Evolutionary conservation across 2,329 filamentous ascomycete genomes (phyloP), one percentile per base, ranked within the genome.

Genomic region (Alternaria arbusti): DNA sequence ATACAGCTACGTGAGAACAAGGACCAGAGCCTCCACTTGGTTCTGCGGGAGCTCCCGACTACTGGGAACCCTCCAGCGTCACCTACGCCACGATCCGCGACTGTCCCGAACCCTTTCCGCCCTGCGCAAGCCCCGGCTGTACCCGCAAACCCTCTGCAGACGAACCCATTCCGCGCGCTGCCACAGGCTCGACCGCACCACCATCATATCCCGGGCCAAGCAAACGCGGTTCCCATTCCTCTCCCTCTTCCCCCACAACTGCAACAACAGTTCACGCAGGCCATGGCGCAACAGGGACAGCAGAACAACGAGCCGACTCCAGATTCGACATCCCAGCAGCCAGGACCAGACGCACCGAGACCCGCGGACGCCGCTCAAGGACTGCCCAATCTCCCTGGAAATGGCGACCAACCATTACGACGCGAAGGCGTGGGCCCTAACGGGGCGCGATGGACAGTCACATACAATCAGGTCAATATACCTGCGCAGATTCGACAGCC

Each of bases 361-460:
- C 54, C 65, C 10, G 59, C 47, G 28, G 64, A 65, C 6, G 63
- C 46, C 15, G 58, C 59, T 3, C 68, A 64, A 9, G 59, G 59
- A 17, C 59, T 59, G 10, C 64, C 40, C 12, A 57, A 62, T n/a
- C 57, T 75, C 40, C 66, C 68, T 57, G 32, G 70, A 60, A 72
- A 73, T 61, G 56, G 72, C 26, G 80, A 79, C 9, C 80, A 82
- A 22, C 84, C 82, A 10, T 80, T 86, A 20, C 81, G 84, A 9
- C 83, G 84, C 30, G 85, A 87, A 71, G 81, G 82, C 9, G 70
- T 84, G 30, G 83, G 83, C 0, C 83, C 85, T 10, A 84, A 87
- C 66, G 86, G 86, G 15, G 81, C 85, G 61, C 80, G 84, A 59
- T 86, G 84, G 82, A 83, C 84, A 45, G 79, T 87, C 57, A 86